Conservation (phyloP, 345 rosid genomes). For the Mercurialis annua region DNA sequence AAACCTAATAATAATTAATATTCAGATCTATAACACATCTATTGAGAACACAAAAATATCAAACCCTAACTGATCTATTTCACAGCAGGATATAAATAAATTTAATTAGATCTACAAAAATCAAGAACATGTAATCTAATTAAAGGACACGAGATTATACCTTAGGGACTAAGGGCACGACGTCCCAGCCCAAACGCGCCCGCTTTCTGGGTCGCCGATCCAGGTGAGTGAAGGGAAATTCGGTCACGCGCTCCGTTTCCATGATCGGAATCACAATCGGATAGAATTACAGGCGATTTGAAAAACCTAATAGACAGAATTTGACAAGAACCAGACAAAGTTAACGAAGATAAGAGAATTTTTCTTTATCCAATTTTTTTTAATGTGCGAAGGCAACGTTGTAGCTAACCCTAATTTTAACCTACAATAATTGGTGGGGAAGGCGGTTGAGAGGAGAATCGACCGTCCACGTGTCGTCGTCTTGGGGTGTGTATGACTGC, state of each 20-base stretch:
- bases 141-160: slow-evolving; percentile 30
- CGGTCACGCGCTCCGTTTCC: slow-evolving; percentile 87
- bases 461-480: slow-evolving; percentile 49
- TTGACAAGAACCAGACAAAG: background rate
- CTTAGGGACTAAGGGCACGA: slow-evolving; percentile 61
- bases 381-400: background rate
- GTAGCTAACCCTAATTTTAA: slow-evolving; percentile 49
- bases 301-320: background rate
- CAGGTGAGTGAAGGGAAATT: slow-evolving; percentile 61
- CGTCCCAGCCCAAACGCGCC: slow-evolving; percentile 92
- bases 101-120: slow-evolving; percentile 12
- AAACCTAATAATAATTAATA: background rate
- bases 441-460: slow-evolving; percentile 28
- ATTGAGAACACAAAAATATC: background rate
- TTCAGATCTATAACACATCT: background rate
- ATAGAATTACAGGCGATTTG: background rate
- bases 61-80: background rate
- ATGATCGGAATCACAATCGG: slow-evolving; percentile 25
- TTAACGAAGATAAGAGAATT: background rate
- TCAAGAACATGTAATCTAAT: background rate
- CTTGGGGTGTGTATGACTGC: slow-evolving; percentile 14
- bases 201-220: slow-evolving; percentile 89
- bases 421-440: slow-evolving; percentile 10
- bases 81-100: background rate
- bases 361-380: no score